Evolutionary conservation across 441 rosid species (phyloP).

Genomic region (Populus trichocarpa): DNA sequence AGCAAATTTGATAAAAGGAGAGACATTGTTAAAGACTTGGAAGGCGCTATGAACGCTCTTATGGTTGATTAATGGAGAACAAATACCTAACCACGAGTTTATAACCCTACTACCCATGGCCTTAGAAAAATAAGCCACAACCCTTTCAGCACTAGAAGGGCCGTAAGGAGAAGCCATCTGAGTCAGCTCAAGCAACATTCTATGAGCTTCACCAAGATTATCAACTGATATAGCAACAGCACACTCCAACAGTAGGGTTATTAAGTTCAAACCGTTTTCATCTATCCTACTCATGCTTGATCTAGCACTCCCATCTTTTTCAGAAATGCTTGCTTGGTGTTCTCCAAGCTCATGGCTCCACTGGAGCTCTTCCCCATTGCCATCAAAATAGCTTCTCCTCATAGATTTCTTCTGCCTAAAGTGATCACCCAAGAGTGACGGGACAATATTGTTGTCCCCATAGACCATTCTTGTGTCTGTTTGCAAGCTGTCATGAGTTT

Average conservation of each 20-base stretch:
- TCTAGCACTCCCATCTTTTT: background rate
- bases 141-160: constrained; percentile 54
- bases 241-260: constrained; percentile 51
- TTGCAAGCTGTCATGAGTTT: constrained; percentile 24
- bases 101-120: constrained; percentile 62
- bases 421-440: constrained; percentile 14
- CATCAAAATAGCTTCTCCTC: constrained; percentile 18
- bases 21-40: constrained; percentile 56
- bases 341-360: constrained; percentile 22
- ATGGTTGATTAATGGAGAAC: constrained; percentile 49
- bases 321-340: constrained; percentile 9
- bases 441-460: constrained; percentile 8
- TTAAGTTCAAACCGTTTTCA: constrained; percentile 42
- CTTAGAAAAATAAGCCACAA: constrained; percentile 61
- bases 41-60: constrained; percentile 34
- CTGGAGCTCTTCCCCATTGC: constrained; percentile 7
- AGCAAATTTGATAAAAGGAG: constrained; percentile 64
- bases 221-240: constrained; percentile 63
- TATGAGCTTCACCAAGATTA: constrained; percentile 57
- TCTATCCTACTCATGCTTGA: constrained; percentile 22
- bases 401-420: constrained; percentile 26
- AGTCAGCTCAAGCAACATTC: constrained; percentile 58
- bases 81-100: constrained; percentile 64
- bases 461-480: constrained; percentile 21
- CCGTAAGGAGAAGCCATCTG: constrained; percentile 66